These are phyloP conservation scores for Cyclospora cayetanensis DNA, from an alignment of 169 alveolate species.

Conservation along the genomic window DNA sequence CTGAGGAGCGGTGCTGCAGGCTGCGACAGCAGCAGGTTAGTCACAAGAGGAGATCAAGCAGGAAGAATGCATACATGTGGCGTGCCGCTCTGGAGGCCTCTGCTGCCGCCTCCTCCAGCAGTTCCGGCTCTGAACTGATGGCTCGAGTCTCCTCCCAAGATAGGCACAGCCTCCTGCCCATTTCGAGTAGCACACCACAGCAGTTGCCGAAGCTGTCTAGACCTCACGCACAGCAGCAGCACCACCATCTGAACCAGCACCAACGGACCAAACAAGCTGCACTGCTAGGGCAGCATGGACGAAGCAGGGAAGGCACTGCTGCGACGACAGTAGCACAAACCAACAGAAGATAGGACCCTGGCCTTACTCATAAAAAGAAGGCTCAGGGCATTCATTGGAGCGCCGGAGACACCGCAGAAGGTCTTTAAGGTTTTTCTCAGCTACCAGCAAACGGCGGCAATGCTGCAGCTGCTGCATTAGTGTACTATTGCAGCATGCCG, in stretches of 20 bases:
- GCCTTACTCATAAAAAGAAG: background rate
- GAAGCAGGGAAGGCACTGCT: background rate
- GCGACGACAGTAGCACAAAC: background rate
- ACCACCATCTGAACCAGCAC: background rate
- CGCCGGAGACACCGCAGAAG: background rate
- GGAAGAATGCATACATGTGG: background rate
- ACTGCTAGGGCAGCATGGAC: background rate
- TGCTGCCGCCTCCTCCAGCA: conserved; percentile 9
- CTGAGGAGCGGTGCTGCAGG: no score
- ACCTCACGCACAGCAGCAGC: background rate
- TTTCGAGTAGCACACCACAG: no score
- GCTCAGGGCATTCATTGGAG: background rate
- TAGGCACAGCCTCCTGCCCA: background rate
- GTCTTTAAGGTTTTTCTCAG: background rate
- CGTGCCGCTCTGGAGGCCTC: background rate
- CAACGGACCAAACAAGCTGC: background rate
- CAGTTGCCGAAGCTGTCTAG: no score
- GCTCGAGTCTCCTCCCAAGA: background rate
- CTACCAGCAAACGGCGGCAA: background rate
- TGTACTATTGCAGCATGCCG: background rate
- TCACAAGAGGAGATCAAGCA: background rate
- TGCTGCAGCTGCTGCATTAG: conserved; percentile 8
- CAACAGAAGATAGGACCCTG: background rate
- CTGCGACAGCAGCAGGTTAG: background rate
- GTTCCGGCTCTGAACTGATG: background rate